A percentile compares a stretch with the other conserved stretches of the same genome.
Evolutionary conservation across 768 basidiomycete genomes (phyloP).

Genomic region (Chiua virens): DNA sequence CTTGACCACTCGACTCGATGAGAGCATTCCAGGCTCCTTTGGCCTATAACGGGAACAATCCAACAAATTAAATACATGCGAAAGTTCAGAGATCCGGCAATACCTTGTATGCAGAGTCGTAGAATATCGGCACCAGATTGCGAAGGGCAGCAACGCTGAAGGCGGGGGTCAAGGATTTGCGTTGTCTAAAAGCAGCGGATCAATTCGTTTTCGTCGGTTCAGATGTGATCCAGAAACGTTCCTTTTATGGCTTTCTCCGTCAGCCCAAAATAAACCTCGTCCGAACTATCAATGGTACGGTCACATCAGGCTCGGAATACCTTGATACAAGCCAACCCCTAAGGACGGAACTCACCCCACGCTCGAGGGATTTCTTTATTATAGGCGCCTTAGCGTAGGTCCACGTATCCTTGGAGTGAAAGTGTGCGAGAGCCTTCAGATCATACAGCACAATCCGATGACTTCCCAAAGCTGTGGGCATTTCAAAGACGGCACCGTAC

Average conservation of each 20-base stretch:
- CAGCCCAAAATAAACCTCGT: slow-evolving; percentile 28
- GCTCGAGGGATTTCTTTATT: slow-evolving; percentile 34
- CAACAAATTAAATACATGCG: background rate
- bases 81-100: background rate
- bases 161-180: slow-evolving; percentile 27
- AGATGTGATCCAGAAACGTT: background rate
- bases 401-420: slow-evolving; percentile 7
- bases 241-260: slow-evolving; percentile 48
- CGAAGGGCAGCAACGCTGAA: slow-evolving; percentile 27
- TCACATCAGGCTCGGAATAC: background rate
- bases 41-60: slow-evolving; percentile 13
- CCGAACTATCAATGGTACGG: slow-evolving; percentile 20
- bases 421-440: slow-evolving; percentile 33
- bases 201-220: background rate
- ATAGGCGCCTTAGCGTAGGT: slow-evolving; percentile 43
- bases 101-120: slow-evolving; percentile 30
- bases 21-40: slow-evolving; percentile 32
- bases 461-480: slow-evolving; percentile 12
- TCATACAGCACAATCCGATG: slow-evolving; percentile 33
- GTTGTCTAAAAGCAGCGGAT: slow-evolving; percentile 15
- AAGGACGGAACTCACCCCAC: background rate
- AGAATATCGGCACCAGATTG: slow-evolving; percentile 22
- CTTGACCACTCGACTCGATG: slow-evolving; percentile 19
- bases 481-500: slow-evolving; percentile 14
- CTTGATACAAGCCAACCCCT: too few species aligned